A percentile compares a stretch with the other conserved stretches of the same genome.
phyloP scores from a whole-genome alignment of 805 yeast genomes.

The Candida fluviatilis region DNA sequence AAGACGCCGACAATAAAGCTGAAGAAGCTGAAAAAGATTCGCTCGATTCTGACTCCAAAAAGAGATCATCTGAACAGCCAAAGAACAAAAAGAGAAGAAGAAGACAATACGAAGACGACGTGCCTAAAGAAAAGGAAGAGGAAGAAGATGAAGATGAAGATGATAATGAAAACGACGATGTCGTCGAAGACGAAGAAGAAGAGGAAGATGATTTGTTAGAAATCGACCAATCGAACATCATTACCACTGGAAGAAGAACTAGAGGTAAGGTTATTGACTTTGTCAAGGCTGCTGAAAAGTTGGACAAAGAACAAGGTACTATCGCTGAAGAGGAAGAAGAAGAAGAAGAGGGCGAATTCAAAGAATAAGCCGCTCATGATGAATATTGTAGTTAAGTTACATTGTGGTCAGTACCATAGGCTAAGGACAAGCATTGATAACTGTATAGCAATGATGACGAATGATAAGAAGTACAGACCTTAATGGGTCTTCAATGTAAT shows the following conservation, averaged over 20 bases:
- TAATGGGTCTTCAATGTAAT: too few species aligned
- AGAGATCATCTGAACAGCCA: slow-evolving; percentile 16
- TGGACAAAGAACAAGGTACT: slow-evolving; percentile 47
- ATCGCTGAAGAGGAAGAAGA: slow-evolving; percentile 43
- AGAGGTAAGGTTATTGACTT: slow-evolving; percentile 87
- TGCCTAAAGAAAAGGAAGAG: slow-evolving; percentile 37
- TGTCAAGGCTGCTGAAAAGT: slow-evolving; percentile 70
- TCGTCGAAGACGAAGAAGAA: slow-evolving; percentile 43
- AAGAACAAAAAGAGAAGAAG: slow-evolving; percentile 48
- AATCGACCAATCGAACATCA: slow-evolving; percentile 79
- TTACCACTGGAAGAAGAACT: slow-evolving; percentile 82
- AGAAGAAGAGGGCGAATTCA: slow-evolving; percentile 31
- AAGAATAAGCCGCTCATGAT: neutral
- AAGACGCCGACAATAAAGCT: slow-evolving; percentile 7
- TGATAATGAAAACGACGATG: slow-evolving; percentile 44
- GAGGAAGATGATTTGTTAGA: slow-evolving; percentile 76
- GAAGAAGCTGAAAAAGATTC: slow-evolving; percentile 5
- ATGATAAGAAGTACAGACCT: too few species aligned
- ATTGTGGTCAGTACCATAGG: neutral
- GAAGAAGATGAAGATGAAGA: slow-evolving; percentile 42
- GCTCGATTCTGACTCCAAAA: slow-evolving; percentile 4
- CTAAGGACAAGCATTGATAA: neutral
- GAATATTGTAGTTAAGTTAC: neutral
- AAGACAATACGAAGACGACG: slow-evolving; percentile 54
- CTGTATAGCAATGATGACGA: too few species aligned